Evolutionary conservation across 371 early-diverging fungal species (phyloP).

Genomic region (Chytridium lagenaria): DNA sequence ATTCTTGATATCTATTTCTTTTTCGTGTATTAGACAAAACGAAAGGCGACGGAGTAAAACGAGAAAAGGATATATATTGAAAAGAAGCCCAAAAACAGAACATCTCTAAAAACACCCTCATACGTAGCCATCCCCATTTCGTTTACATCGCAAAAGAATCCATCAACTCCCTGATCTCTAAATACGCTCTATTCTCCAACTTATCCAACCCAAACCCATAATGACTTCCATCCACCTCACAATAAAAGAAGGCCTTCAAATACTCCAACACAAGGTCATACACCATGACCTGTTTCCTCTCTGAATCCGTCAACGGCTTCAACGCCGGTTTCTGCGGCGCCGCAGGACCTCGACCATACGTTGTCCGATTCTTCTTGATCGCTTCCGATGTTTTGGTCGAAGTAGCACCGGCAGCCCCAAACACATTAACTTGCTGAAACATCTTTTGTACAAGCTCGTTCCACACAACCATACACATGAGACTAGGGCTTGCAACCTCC

Average conservation of each 20-base stretch:
- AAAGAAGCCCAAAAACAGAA: too few relatives aligned
- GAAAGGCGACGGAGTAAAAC: too few relatives aligned
- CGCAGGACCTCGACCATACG: neutral
- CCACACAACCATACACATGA: slow-evolving; percentile 34
- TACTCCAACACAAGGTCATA: slow-evolving; percentile 33
- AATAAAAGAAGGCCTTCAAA: slow-evolving; percentile 40
- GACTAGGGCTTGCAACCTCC: slow-evolving; percentile 23
- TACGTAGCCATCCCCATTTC: too few relatives aligned
- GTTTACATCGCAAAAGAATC: neutral
- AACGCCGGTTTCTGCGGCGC: neutral
- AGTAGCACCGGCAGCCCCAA: slow-evolving; percentile 5
- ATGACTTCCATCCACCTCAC: slow-evolving; percentile 39
- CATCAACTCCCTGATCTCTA: slow-evolving; percentile 23
- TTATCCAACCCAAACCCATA: slow-evolving; percentile 34
- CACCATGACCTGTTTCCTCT: slow-evolving; percentile 25
- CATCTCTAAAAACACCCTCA: too few relatives aligned
- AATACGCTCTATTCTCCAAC: slow-evolving; percentile 35
- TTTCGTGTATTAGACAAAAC: too few relatives aligned
- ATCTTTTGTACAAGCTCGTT: slow-evolving; percentile 28
- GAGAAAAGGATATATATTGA: too few relatives aligned
- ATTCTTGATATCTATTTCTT: too few relatives aligned
- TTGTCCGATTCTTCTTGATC: neutral
- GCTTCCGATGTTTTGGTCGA: too few relatives aligned
- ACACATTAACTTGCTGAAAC: slow-evolving; percentile 14
- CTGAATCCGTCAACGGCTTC: slow-evolving; percentile 18